Evolutionary conservation across 257 asterid genomes (phyloP).

Genomic region (Fraxinus americana): DNA sequence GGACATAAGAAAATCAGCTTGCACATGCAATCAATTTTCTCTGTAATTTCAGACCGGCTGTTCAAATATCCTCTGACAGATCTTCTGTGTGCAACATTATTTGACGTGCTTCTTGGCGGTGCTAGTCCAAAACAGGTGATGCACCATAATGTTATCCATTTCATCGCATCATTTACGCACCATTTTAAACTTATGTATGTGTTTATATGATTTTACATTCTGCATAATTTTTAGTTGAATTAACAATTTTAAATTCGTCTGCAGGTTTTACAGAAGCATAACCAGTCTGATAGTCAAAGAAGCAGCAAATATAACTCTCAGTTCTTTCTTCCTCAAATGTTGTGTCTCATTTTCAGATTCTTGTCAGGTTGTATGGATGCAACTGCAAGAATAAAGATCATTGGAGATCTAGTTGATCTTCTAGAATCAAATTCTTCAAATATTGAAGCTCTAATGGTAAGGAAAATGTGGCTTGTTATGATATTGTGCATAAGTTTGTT

Average conservation of each 20-base stretch:
- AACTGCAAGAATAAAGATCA: constrained; percentile 68
- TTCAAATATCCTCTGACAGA: constrained; percentile 87
- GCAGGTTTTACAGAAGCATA: constrained; percentile 84
- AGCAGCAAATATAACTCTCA: constrained; percentile 62
- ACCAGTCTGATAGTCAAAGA: constrained; percentile 65
- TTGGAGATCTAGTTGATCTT: constrained; percentile 88
- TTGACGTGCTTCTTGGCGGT: constrained; percentile 96
- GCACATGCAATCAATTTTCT: constrained; percentile 73
- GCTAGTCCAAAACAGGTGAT: constrained; percentile 98
- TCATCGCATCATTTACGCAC: constrained; percentile 18
- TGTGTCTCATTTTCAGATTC: constrained; percentile 85
- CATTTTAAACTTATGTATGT: constrained; percentile 20
- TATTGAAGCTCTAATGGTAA: constrained; percentile 90
- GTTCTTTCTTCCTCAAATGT: constrained; percentile 88
- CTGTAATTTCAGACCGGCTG: constrained; percentile 74
- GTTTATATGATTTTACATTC: constrained; percentile 24
- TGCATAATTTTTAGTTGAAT: constrained; percentile 25
- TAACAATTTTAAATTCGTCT: constrained; percentile 25
- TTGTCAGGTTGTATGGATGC: constrained; percentile 74
- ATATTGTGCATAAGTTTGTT: constrained; percentile 19
- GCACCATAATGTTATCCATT: constrained; percentile 17
- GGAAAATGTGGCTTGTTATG: constrained; percentile 16
- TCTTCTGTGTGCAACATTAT: constrained; percentile 79
- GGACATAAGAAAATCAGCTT: constrained; percentile 57
- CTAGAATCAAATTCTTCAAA: constrained; percentile 87